A percentile compares a stretch with the other conserved stretches of the same genome.
Evolutionary conservation across 108 stramenopile genomes (phyloP).

Genomic region (Licmophora abbreviata): DNA sequence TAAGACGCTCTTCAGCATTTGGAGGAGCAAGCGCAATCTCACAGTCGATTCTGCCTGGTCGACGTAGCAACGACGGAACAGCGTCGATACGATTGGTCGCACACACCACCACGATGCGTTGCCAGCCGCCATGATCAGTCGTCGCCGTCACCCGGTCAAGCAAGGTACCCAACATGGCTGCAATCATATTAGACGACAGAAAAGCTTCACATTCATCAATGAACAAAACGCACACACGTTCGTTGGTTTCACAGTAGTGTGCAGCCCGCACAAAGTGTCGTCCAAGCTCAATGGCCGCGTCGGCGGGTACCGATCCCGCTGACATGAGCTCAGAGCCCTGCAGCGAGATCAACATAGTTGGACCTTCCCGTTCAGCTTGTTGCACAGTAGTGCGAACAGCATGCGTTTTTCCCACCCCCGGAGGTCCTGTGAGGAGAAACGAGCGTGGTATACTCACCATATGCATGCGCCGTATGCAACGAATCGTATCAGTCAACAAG

Average conservation of each 20-base stretch:
- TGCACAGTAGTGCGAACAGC: conserved; percentile 30
- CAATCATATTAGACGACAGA: conserved; percentile 37
- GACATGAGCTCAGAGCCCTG: conserved; percentile 37
- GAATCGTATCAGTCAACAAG: not conserved
- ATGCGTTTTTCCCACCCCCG: conserved; percentile 48
- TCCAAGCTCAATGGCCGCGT: conserved; percentile 23
- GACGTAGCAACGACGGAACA: conserved; percentile 55
- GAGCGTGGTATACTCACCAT: conserved; percentile 19
- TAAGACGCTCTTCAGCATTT: conserved; percentile 33
- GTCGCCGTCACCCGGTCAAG: conserved; percentile 38
- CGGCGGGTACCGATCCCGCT: conserved; percentile 10
- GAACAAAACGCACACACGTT: conserved; percentile 40
- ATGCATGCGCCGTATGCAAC: not conserved
- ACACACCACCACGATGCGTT: conserved; percentile 46
- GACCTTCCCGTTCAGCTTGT: conserved; percentile 5
- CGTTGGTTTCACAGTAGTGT: conserved; percentile 1
- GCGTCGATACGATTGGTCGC: conserved; percentile 79
- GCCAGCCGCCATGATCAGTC: conserved; percentile 16
- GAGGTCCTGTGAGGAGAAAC: conserved; percentile 39
- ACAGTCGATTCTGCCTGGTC: conserved; percentile 67
- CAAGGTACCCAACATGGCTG: conserved; percentile 46
- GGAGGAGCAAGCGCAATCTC: conserved; percentile 65
- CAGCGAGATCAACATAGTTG: conserved; percentile 25
- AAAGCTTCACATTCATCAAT: conserved; percentile 83
- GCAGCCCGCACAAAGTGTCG: conserved; percentile 19